Evolutionary conservation across 345 rosid species (phyloP).

Genomic region (Ricinus communis): DNA sequence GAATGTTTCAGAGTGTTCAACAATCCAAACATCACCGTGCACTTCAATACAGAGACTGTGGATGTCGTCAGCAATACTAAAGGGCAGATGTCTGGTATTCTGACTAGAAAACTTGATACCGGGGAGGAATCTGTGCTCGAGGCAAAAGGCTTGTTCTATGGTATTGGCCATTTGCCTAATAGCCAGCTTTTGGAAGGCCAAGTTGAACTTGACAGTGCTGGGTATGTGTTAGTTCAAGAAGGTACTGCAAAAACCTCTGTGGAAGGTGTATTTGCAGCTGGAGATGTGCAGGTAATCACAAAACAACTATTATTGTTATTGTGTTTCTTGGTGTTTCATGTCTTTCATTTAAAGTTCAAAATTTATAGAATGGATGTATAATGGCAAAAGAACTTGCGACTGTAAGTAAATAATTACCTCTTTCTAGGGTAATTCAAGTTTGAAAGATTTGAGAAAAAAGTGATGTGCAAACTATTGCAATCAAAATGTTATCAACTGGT

Average conservation of each 20-base stretch:
- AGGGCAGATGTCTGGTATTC: constrained; percentile 92
- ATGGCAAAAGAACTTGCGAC: neutral
- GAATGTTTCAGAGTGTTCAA: constrained; percentile 99
- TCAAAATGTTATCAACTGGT: neutral
- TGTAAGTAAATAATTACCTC: neutral
- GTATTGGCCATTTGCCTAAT: constrained; percentile 96
- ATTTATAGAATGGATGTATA: neutral
- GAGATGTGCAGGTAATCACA: constrained; percentile 87
- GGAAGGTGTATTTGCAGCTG: constrained; percentile 94
- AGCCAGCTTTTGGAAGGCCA: constrained; percentile 89
- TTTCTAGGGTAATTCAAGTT: neutral
- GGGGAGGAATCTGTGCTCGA: constrained; percentile 83
- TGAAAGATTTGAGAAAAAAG: neutral
- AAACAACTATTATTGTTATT: constrained; percentile 1
- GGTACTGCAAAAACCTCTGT: constrained; percentile 84
- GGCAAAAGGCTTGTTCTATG: constrained; percentile 96
- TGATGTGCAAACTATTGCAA: neutral
- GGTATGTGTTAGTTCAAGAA: constrained; percentile 74
- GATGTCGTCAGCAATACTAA: constrained; percentile 84
- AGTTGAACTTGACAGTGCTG: constrained; percentile 79
- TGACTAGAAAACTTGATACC: constrained; percentile 64
- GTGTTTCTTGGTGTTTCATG: neutral
- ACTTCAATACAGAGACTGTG: constrained; percentile 82
- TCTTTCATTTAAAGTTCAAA: neutral
- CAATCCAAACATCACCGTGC: constrained; percentile 91